Evolutionary conservation across 805 yeast genomes (phyloP), one percentile per base, ranked within the genome.

Genomic region (Starmerella tilneyi): DNA sequence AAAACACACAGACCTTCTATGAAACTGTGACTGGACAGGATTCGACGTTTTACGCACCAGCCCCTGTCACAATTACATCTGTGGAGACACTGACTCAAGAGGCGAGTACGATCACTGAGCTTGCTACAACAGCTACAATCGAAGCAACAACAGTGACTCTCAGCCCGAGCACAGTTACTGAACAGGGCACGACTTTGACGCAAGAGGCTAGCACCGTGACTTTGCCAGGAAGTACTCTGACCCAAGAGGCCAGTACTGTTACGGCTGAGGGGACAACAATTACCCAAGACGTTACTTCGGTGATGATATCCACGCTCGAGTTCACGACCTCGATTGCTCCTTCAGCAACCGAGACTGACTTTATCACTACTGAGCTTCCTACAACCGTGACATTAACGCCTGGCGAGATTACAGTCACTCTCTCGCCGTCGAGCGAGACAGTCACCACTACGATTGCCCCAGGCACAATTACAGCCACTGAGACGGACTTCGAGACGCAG

Each of bases 21-120:
- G 39, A 29, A 12, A 48, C 51, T 1, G 47, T 44, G 11, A 44
- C 47, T 7, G 52, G 46, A 1, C 43, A 16, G 1, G 45, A 29
- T 3, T 42, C 47, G 9, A 41, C 46, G 4, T 12, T 39, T 21
- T 44, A 43, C 28, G 52, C 43, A 5, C 49, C 52, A 3, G 15
- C 32, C 9, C 49, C 51, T 13, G 19, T 30, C 5, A 27, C 37
- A 3, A 5, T n/a, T n/a, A 46, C 46, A 5, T n/a, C 20, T 5
- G 9, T 12, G 16, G 7, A 17, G 32, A 39, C 44, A 4, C 28
- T 29, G 24, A 19, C 43, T 4, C 32, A 17, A 20, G 19, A 15
- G n/a, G 41, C 31, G 13, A 36, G 17, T 36, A 36, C 41, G 8
- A 8, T 36, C 11, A 36, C 41, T 9, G 16, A 26, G 12, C 32